Evolutionary conservation across 768 basidiomycete species (phyloP), one percentile per base, ranked within the genome.

Genomic region (Hygrophoropsis aurantiaca): DNA sequence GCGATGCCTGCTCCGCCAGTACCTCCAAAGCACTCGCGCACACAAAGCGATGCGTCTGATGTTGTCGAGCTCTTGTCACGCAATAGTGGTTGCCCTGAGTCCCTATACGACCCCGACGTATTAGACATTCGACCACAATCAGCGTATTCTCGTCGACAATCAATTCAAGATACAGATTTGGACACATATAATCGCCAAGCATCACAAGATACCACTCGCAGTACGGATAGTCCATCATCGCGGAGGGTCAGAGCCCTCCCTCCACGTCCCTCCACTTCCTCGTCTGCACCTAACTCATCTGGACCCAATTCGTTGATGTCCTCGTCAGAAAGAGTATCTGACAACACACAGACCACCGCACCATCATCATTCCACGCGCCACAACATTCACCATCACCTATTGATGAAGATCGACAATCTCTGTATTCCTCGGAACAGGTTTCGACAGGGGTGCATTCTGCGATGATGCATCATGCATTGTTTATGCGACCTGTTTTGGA

Each of bases 221-320:
- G 13, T 30, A 30, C 49, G 35, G 57, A 57, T 8, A 53, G 40
- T 19, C 34, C 48, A 32, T 43, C 55, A 23, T 38, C 34, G 13
- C 63, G 45, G 30, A 52, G 53, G 11, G 20, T 68, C 38, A 61
- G 64, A 18, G 59, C 64, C n/a, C 53, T 68, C 25, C 66, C 66
- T 23, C 61, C 61, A 6, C 64, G 59, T 24, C 64, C 66, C 1
- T 46, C 27, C 16, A 32, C 11, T 33, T 40, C 26, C 26, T 6
- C n/a, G 11, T n/a, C 41, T 16, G n/a, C n/a, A 16, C 16, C 34
- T 26, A 11, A 26, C 42, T 7, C 40, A 39, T 11, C 18, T 10
- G n/a, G 23, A 39, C 18, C 27, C 7, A 1, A 15, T n/a, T 18
- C 34, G 23, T 40, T 34, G 13, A 36, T 42, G 10, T 8, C 39